phyloP scores from a whole-genome alignment of 371 early-diverging fungal species.

The Rhizopus delemar region DNA sequence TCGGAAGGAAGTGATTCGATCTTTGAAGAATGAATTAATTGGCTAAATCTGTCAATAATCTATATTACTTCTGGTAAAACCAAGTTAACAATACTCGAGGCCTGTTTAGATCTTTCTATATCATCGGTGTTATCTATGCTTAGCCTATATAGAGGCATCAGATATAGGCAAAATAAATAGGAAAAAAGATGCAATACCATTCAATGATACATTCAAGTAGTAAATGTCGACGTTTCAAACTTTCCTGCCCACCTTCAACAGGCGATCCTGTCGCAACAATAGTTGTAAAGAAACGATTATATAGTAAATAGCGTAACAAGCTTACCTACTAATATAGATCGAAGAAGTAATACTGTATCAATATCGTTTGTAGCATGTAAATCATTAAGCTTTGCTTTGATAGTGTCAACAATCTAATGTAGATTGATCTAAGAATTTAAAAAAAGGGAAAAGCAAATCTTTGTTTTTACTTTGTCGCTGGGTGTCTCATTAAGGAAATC shows the following conservation, averaged over 20 bases:
- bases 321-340: conserved; percentile 50
- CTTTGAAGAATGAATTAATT: conserved; percentile 12
- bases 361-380: conserved; percentile 28
- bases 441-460: neutral
- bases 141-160: conserved; percentile 6
- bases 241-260: conserved; percentile 24
- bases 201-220: conserved; percentile 36
- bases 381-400: conserved; percentile 20
- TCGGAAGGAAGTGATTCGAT: conserved; percentile 30
- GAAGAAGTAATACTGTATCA: conserved; percentile 40
- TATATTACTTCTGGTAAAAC: conserved; percentile 39
- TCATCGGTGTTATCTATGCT: conserved; percentile 20
- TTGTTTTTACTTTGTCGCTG: conserved; percentile 17
- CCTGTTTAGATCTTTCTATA: conserved; percentile 24
- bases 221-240: conserved; percentile 28
- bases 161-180: neutral
- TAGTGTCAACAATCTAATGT: conserved; percentile 18
- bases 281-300: neutral
- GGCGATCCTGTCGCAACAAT: conserved; percentile 44
- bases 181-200: conserved; percentile 32
- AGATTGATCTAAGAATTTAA: neutral
- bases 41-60: neutral
- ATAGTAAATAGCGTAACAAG: neutral
- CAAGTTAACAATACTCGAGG: conserved; percentile 31
- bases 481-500: conserved; percentile 15